Percentiles rank a stretch among this genome's conserved stretches.
Conservation (phyloP, 2,329 filamentous ascomycete species). For the Trichoderma gracile region DNA sequence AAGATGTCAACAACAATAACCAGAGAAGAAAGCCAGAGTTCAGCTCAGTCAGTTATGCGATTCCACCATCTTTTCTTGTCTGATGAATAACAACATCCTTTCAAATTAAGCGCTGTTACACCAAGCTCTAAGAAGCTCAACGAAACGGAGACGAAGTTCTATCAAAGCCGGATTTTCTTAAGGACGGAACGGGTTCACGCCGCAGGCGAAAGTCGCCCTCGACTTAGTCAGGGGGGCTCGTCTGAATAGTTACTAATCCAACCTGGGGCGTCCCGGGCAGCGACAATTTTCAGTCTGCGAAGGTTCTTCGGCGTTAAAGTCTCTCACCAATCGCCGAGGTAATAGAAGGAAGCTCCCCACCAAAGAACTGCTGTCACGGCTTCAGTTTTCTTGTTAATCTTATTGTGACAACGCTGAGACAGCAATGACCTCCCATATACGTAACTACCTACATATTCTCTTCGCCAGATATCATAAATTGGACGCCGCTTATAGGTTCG, state of each 20-base stretch:
- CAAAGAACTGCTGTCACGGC: too few relatives aligned
- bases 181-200: not conserved
- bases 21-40: too few relatives aligned
- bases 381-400: not conserved
- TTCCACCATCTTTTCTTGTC: too few relatives aligned
- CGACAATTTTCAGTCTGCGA: not conserved
- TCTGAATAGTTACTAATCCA: not conserved
- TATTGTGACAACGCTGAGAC: not conserved
- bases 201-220: not conserved
- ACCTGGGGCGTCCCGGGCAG: not conserved
- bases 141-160: too few relatives aligned
- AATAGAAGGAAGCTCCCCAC: not conserved
- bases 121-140: too few relatives aligned
- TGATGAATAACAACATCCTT: too few relatives aligned
- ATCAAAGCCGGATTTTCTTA: too few relatives aligned
- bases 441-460: not conserved
- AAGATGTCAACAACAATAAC: not conserved
- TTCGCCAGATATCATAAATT: not conserved
- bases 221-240: not conserved
- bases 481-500: not conserved
- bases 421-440: not conserved
- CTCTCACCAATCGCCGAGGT: not conserved
- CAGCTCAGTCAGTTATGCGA: too few relatives aligned
- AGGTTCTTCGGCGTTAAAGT: not conserved
- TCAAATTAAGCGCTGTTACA: too few relatives aligned